Percentiles rank a stretch among this genome's conserved stretches.
Evolutionary conservation across 2,329 filamentous ascomycete genomes (phyloP).

Genomic region (Fusarium lateritium): DNA sequence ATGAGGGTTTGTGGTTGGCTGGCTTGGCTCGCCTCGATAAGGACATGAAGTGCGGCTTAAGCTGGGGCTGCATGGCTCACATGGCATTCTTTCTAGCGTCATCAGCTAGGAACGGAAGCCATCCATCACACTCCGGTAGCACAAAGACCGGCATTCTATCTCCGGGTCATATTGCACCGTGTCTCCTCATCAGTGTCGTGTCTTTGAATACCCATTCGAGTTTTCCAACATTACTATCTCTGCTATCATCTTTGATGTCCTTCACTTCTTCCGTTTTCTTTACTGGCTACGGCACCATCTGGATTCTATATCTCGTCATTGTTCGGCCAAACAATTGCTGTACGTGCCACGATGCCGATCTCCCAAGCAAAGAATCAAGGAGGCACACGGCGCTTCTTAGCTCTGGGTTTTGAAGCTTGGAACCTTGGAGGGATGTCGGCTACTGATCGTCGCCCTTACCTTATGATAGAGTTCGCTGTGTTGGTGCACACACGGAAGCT

Average conservation of each 20-base stretch:
- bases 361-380: constrained; percentile 2
- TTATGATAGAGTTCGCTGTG: constrained; percentile 40
- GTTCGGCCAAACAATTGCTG: background rate
- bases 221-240: background rate
- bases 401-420: constrained; percentile 14
- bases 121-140: constrained; percentile 16
- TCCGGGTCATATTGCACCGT: constrained; percentile 17
- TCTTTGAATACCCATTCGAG: background rate
- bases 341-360: constrained; percentile 10
- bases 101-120: constrained; percentile 33
- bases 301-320: background rate
- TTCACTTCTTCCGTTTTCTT: background rate
- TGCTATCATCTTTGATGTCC: background rate
- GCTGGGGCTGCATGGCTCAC: constrained; percentile 28
- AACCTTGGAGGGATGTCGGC: constrained; percentile 5
- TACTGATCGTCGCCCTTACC: constrained; percentile 21
- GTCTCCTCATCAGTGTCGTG: background rate
- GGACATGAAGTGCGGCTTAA: constrained; percentile 31
- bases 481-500: constrained; percentile 28
- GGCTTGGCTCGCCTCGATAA: constrained; percentile 32
- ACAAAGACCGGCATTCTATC: constrained; percentile 36
- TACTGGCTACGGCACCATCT: background rate
- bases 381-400: constrained; percentile 8
- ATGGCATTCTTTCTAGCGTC: constrained; percentile 42
- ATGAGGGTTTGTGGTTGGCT: constrained; percentile 18